Conservation (phyloP, 139 green algal genomes). For the Eudorina sp. region DNA sequence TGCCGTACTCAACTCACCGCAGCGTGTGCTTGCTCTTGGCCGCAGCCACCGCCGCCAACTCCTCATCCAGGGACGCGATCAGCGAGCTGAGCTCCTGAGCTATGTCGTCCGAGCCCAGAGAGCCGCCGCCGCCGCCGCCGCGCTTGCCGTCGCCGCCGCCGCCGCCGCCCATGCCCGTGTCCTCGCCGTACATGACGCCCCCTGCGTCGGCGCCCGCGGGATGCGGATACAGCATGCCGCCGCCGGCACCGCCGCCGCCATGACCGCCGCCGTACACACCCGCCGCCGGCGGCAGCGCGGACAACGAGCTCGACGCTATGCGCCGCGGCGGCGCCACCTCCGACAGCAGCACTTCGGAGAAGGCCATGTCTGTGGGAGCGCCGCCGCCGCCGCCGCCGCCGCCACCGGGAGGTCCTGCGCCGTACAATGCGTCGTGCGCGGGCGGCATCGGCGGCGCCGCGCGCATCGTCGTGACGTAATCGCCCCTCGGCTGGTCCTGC, state of each 20-base stretch:
- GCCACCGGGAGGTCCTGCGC: not conserved
- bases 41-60: slow-evolving; percentile 26
- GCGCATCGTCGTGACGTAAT: not conserved
- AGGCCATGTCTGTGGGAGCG: not conserved
- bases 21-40: slow-evolving; percentile 25
- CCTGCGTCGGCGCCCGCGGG: not conserved
- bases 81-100: not conserved
- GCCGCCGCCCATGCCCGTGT: not conserved
- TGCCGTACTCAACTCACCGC: no score
- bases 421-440: not conserved
- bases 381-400: not conserved
- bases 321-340: slow-evolving; percentile 4
- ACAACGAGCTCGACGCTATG: not conserved
- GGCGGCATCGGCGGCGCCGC: not conserved
- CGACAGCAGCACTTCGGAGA: slow-evolving; percentile 35
- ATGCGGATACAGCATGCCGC: not conserved
- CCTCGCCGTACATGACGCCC: not conserved
- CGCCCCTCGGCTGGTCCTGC: not conserved
- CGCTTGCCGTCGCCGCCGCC: no score
- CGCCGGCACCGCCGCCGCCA: not conserved
- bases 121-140: not conserved
- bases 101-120: not conserved
- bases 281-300: not conserved
- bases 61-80: slow-evolving; percentile 22
- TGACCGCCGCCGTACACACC: not conserved